phyloP scores from a whole-genome alignment of 176 grass and related monocot genomes.

The Aegilops longissima region DNA sequence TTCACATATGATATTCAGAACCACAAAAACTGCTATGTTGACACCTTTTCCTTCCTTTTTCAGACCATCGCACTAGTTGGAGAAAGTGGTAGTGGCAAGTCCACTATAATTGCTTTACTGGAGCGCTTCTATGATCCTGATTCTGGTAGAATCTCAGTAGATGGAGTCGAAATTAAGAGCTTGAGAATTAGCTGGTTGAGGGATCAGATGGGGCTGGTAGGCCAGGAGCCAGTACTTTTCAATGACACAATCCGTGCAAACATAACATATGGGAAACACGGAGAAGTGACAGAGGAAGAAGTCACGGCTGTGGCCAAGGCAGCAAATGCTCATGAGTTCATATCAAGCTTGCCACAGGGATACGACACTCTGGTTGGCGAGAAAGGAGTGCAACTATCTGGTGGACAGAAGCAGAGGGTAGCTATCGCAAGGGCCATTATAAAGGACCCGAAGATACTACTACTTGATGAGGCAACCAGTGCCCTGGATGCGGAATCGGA shows the following conservation, averaged over 20 bases:
- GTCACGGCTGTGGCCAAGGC: slow-evolving; percentile 42
- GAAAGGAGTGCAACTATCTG: slow-evolving; percentile 58
- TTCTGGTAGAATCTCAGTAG: slow-evolving; percentile 58
- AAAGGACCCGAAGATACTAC: slow-evolving; percentile 61
- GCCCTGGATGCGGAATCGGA: slow-evolving; percentile 59
- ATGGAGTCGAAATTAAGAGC: slow-evolving; percentile 45
- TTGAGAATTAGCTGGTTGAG: slow-evolving; percentile 55
- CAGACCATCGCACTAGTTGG: slow-evolving; percentile 75
- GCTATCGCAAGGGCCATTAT: slow-evolving; percentile 67
- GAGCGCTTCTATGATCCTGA: slow-evolving; percentile 71
- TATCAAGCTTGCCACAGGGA: slow-evolving; percentile 55
- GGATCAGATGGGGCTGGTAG: slow-evolving; percentile 59
- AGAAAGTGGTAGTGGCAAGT: slow-evolving; percentile 79
- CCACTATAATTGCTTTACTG: slow-evolving; percentile 67
- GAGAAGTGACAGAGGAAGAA: slow-evolving; percentile 54
- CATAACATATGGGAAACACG: slow-evolving; percentile 49
- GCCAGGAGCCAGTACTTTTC: slow-evolving; percentile 65
- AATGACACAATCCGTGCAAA: slow-evolving; percentile 63
- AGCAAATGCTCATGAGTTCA: slow-evolving; percentile 60
- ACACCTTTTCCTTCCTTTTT: slow-evolving; percentile 29
- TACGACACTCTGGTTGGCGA: slow-evolving; percentile 54
- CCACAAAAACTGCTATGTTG: neutral
- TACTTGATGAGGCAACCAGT: slow-evolving; percentile 65
- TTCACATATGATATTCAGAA: slow-evolving; percentile 1
- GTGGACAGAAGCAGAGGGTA: slow-evolving; percentile 61